Percentiles rank a stretch among this genome's conserved stretches.
Conservation (phyloP, 768 basidiomycete species). For the Tulasnella sp. region DNA sequence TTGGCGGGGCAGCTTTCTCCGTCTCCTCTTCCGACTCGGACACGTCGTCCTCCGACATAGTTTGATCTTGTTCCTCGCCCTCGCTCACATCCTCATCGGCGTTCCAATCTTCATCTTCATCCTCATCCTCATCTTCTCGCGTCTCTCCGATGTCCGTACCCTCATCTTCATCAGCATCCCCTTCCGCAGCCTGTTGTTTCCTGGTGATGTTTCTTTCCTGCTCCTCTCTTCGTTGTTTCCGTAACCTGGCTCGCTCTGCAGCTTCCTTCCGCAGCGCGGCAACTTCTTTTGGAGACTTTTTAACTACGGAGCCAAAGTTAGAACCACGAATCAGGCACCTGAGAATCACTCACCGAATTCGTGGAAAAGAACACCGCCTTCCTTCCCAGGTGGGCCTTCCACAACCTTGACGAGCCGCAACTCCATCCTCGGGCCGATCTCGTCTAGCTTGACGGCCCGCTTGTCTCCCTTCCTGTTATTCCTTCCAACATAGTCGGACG, state of each 20-base stretch:
- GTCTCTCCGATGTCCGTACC: constrained; percentile 45
- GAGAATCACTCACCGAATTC: constrained; percentile 67
- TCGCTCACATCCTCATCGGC: constrained; percentile 48
- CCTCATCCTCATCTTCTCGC: constrained; percentile 47
- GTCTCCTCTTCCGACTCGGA: constrained; percentile 28
- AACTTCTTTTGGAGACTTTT: constrained; percentile 81
- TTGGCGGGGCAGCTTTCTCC: constrained; percentile 24
- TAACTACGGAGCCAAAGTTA: constrained; percentile 58
- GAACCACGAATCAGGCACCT: not conserved
- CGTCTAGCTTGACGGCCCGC: constrained; percentile 88
- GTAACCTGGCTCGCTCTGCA: constrained; percentile 72
- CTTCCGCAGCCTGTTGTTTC: constrained; percentile 61
- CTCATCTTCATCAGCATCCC: constrained; percentile 38
- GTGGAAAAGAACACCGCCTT: constrained; percentile 92
- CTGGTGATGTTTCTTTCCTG: constrained; percentile 89
- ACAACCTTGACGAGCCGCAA: constrained; percentile 89
- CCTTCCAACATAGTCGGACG: constrained; percentile 91
- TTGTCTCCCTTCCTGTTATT: constrained; percentile 91
- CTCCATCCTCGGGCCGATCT: constrained; percentile 96
- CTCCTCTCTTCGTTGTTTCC: constrained; percentile 79
- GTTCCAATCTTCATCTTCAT: constrained; percentile 47
- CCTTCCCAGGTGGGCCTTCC: constrained; percentile 91
- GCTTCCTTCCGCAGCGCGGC: constrained; percentile 70
- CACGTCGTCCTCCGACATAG: constrained; percentile 26
- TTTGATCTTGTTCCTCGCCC: constrained; percentile 42